Evolutionary conservation across 2,329 filamentous ascomycete species (phyloP).

Genomic region (Septoria petroselini): DNA sequence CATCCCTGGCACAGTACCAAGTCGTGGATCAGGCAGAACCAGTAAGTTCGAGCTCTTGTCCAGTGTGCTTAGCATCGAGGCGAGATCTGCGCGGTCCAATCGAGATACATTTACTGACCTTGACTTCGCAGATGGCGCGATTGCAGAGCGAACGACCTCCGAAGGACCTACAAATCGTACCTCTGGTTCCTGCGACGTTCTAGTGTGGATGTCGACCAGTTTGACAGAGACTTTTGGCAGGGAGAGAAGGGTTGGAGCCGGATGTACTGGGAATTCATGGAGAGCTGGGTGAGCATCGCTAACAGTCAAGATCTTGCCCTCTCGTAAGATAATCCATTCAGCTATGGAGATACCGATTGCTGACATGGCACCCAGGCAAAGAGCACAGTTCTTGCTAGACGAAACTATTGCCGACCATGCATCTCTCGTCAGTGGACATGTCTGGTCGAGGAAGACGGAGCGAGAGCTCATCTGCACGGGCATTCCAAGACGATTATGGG

Average conservation of each 20-base stretch:
- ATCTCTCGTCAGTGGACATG: not conserved
- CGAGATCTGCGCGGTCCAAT: too few relatives aligned
- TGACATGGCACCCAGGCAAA: not conserved
- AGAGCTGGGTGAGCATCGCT: constrained; percentile 3
- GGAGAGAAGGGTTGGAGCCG: constrained; percentile 26
- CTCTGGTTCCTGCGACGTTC: constrained; percentile 23
- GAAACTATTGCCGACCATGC: not conserved
- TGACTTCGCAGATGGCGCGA: constrained; percentile 12
- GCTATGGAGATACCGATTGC: not conserved
- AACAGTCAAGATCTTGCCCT: not conserved
- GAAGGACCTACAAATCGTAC: constrained; percentile 36
- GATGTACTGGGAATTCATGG: constrained; percentile 34
- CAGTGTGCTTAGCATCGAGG: too few relatives aligned
- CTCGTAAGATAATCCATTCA: not conserved
- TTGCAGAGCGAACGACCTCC: constrained; percentile 33
- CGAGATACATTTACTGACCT: not conserved
- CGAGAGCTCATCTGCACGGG: constrained; percentile 21
- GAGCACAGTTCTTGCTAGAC: not conserved
- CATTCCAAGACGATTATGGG: constrained; percentile 18
- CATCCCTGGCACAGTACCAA: constrained; percentile 31
- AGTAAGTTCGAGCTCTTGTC: constrained; percentile 5
- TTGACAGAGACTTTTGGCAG: constrained; percentile 32
- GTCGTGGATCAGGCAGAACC: constrained; percentile 21
- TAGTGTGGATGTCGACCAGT: constrained; percentile 11
- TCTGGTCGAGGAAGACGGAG: constrained; percentile 11